Evolutionary conservation across 495 filamentous ascomycete species (phyloP), one percentile per base, ranked within the genome.

Genomic region (Neurospora sp.): DNA sequence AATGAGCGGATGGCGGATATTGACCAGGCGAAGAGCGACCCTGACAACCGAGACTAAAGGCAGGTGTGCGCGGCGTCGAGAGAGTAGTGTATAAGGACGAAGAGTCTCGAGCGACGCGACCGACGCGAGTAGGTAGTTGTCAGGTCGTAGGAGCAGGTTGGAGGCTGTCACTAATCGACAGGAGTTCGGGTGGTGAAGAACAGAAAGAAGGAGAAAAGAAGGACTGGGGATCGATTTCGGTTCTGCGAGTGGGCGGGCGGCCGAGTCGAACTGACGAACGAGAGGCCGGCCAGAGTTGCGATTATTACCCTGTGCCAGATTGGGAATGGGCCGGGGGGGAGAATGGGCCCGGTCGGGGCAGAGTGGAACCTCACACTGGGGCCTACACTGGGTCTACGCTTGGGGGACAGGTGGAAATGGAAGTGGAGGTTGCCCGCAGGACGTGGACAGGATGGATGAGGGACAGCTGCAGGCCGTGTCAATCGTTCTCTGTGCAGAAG

Each of bases 241-340:
- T 68, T 71, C 72, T 68, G 71, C 59, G 74, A 48, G 68, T 40
- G 73, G 69, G 72, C 44, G 68, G 69, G 39, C 40, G 74, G 42
- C 68, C 68, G 74, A 74, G 65, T 71, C 71, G 74, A 69, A 27
- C 72, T 70, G 74, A 70, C 37, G 53, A 61, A 69, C 74, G 71
- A 76, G 74, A 78, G 72, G 41, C 73, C 71, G 72, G 76, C 73
- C 73, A 74, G 78, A 74, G 78, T 79, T 78, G 76, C 73, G 78
- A 75, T 75, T 78, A 75, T 76, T 78, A 74, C 73, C 74, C 70
- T 72, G 71, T 69, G 69, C 77, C 74, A 74, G 73, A 73, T 76
- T 75, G 68, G 72, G 72, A 76, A 65, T 70, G 41, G 75, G 40
- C 40, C 71, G 59, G 38, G 74, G 27, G 59, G 37, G 12, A 37